A percentile compares a stretch with the other conserved stretches of the same genome.
Evolutionary conservation across 106 monocot genomes (phyloP).

Genomic region (Allium fistulosum): DNA sequence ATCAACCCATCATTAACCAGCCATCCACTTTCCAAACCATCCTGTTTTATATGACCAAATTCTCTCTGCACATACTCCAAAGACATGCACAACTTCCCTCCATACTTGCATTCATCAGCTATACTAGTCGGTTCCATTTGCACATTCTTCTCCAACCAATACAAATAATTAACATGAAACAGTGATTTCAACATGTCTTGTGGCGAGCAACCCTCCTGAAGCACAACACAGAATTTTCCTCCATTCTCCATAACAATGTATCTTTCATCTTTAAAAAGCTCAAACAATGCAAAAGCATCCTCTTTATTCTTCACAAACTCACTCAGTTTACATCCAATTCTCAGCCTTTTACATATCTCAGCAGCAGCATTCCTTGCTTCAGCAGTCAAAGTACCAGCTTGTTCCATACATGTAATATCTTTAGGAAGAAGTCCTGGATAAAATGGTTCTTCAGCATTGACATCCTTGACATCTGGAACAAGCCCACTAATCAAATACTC

Average conservation of each 20-base stretch:
- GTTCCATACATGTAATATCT: slow-evolving; percentile 5
- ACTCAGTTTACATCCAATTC: slow-evolving; percentile 76
- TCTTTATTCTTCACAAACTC: slow-evolving; percentile 53
- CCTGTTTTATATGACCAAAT: slow-evolving; percentile 50
- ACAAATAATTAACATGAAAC: slow-evolving; percentile 86
- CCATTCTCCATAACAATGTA: slow-evolving; percentile 51
- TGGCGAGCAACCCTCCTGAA: slow-evolving; percentile 60
- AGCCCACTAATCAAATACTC: slow-evolving; percentile 91
- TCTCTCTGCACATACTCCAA: slow-evolving; percentile 78
- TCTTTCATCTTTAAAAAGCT: slow-evolving; percentile 69
- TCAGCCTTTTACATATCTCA: slow-evolving; percentile 45
- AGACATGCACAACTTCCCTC: slow-evolving; percentile 73
- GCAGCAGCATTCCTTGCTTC: slow-evolving; percentile 72
- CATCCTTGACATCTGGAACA: slow-evolving; percentile 80
- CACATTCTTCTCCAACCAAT: slow-evolving; percentile 84
- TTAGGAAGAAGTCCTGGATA: slow-evolving; percentile 25
- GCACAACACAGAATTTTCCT: slow-evolving; percentile 57
- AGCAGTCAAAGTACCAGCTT: slow-evolving; percentile 32
- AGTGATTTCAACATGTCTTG: slow-evolving; percentile 94
- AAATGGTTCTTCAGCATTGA: slow-evolving; percentile 87
- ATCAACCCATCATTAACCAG: slow-evolving; percentile 72
- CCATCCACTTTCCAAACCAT: slow-evolving; percentile 66
- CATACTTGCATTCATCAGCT: slow-evolving; percentile 53
- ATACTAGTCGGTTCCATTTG: slow-evolving; percentile 31
- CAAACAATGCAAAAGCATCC: slow-evolving; percentile 62